Conservation (phyloP, 1,139 yeast genomes). For the Saccharomyces hybrid region DNA sequence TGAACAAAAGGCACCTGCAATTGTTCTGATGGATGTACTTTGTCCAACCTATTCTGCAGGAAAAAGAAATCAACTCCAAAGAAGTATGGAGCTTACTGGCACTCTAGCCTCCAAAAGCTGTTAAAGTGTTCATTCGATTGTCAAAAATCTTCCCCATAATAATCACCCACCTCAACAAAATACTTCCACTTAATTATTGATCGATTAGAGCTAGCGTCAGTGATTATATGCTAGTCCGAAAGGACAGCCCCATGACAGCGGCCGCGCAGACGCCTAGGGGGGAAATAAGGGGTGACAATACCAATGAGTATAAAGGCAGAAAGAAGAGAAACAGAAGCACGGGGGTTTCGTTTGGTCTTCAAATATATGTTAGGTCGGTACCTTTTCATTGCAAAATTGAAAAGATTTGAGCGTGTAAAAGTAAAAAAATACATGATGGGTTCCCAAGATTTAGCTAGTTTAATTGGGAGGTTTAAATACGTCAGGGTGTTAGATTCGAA, state of each 20-base stretch:
- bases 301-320: background rate
- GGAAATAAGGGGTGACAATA: background rate
- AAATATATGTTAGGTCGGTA: too few species aligned
- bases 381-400: background rate
- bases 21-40: background rate
- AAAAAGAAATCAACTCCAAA: too few species aligned
- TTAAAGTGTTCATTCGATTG: too few species aligned
- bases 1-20: background rate
- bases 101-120: too few species aligned
- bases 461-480: constrained; percentile 36
- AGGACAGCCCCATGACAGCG: background rate
- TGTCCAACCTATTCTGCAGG: background rate
- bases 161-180: background rate
- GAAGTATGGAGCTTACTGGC: too few species aligned
- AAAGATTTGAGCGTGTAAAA: background rate
- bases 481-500: constrained; percentile 43
- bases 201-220: background rate
- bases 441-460: constrained; percentile 1
- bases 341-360: background rate
- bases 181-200: background rate
- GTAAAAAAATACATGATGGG: background rate
- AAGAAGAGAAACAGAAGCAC: background rate
- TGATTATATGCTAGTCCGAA: background rate
- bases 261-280: background rate
- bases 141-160: background rate